A percentile compares a stretch with the other conserved stretches of the same genome.
Evolutionary conservation across 1,284 basidiomycete genomes (phyloP).

Genomic region (Heterobasidion parviporum): DNA sequence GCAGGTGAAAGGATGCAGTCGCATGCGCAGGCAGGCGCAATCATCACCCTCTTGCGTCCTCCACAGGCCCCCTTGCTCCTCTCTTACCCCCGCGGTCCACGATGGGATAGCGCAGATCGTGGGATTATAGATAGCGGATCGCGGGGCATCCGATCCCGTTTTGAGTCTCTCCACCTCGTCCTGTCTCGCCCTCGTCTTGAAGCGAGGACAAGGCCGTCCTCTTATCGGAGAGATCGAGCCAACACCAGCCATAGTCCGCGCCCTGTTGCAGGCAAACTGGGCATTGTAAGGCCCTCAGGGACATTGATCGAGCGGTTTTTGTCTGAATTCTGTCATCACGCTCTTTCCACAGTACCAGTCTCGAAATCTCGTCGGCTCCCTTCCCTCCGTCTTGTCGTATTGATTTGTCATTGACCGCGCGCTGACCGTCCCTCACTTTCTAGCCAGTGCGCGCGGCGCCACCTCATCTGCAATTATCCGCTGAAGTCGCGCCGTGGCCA

Average conservation of each 20-base stretch:
- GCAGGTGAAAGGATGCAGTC: no score
- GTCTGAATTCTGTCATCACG: background rate
- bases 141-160: no score
- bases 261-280: background rate
- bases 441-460: constrained; percentile 27
- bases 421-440: background rate
- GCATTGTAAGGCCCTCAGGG: background rate
- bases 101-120: no score
- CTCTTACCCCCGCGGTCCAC: no score
- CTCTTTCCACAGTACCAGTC: background rate
- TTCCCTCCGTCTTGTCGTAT: background rate
- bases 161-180: no score
- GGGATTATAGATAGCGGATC: no score
- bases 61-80: no score
- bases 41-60: no score
- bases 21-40: no score
- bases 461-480: constrained; percentile 26
- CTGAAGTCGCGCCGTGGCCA: constrained; percentile 24
- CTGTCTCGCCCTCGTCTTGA: no score
- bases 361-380: background rate
- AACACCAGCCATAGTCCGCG: background rate
- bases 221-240: no score
- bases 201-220: no score
- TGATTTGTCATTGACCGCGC: background rate
- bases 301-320: background rate